A percentile compares a stretch with the other conserved stretches of the same genome.
Conservation (phyloP, 2,329 filamentous ascomycete species). For the Phialemoniopsis sp. region DNA sequence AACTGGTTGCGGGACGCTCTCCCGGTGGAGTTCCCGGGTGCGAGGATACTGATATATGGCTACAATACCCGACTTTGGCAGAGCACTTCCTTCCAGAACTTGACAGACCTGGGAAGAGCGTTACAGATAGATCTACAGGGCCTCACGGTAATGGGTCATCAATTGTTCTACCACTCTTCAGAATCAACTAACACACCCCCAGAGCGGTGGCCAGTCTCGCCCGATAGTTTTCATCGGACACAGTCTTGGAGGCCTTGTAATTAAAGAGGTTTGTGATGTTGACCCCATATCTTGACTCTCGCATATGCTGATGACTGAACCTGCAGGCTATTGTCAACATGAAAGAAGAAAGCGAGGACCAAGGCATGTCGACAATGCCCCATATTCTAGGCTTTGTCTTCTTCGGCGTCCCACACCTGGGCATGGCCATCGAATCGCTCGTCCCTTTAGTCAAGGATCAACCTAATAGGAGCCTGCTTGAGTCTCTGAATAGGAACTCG, state of each 20-base stretch:
- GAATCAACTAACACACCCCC: no score
- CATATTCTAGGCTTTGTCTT: slow-evolving; percentile 1
- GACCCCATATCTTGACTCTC: neutral
- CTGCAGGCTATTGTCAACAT: slow-evolving; percentile 2
- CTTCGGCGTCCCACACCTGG: slow-evolving; percentile 11
- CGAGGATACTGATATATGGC: slow-evolving; percentile 6
- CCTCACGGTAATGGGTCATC: neutral
- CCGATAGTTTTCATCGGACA: slow-evolving; percentile 9
- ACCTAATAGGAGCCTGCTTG: slow-evolving; percentile 8
- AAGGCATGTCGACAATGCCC: neutral
- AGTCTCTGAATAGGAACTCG: slow-evolving; percentile 12
- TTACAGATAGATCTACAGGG: neutral
- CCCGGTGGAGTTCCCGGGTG: neutral
- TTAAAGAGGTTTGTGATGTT: slow-evolving; percentile 8
- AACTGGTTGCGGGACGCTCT: slow-evolving; percentile 10
- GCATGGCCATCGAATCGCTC: slow-evolving; percentile 9
- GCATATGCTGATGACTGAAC: neutral
- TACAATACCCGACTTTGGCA: slow-evolving; percentile 2
- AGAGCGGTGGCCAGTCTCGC: neutral
- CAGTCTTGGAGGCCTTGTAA: slow-evolving; percentile 10
- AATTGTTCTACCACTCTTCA: neutral
- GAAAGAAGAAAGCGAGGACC: no score
- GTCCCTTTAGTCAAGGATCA: slow-evolving; percentile 8
- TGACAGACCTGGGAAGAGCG: slow-evolving; percentile 6
- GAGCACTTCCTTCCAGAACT: slow-evolving; percentile 8